These are phyloP conservation scores for Blakeslea trispora DNA, from an alignment of 371 early-diverging fungal species.

Conservation along the genomic window DNA sequence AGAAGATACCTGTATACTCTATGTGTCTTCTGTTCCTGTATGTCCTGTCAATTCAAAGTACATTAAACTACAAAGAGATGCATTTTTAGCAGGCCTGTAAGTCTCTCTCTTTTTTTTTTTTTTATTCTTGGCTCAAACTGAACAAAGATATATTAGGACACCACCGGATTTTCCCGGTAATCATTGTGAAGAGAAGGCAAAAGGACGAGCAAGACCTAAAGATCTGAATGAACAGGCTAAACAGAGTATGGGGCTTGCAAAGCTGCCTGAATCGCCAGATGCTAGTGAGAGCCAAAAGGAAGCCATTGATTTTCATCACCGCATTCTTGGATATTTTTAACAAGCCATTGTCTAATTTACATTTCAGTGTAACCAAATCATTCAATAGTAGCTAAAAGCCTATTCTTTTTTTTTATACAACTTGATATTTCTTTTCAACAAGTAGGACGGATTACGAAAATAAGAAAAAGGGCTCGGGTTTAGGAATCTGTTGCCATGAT, in stretches of 20 bases:
- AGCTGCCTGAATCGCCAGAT: conserved; percentile 10
- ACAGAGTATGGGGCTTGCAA: conserved; percentile 35
- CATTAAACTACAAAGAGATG: conserved; percentile 27
- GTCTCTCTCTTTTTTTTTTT: no score
- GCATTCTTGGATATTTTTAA: neutral
- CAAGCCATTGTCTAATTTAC: no score
- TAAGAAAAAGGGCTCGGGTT: no score
- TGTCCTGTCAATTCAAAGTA: conserved; percentile 38
- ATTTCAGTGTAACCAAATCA: no score
- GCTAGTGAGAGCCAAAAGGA: conserved; percentile 29
- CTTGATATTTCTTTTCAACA: no score
- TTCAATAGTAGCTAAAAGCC: no score
- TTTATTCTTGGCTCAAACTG: neutral
- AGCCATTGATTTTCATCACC: conserved; percentile 26
- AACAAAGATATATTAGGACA: conserved; percentile 22
- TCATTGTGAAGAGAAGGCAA: conserved; percentile 32
- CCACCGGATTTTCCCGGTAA: conserved; percentile 50
- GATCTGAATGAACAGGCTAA: conserved; percentile 20
- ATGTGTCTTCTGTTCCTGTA: conserved; percentile 44
- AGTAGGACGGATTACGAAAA: no score
- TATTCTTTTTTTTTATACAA: no score
- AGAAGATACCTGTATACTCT: conserved; percentile 42
- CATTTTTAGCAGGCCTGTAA: conserved; percentile 38
- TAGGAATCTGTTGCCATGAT: no score
- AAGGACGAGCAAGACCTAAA: conserved; percentile 30